These are phyloP conservation scores for Prunus persica DNA, from an alignment of 306 rosid genomes.

Conservation along the genomic window Prunus_persica_NCBIv2 NC_034009.1:30662001-30662500, in stretches of 20 bases:
- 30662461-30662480: constrained; percentile 17
- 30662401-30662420: constrained; percentile 13
- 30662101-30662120: constrained; percentile 21
- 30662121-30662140: constrained; percentile 22
- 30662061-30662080: constrained; percentile 8
- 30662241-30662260: constrained; percentile 16
- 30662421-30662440: constrained; percentile 8
- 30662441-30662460: constrained; percentile 1
- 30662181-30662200: neutral
- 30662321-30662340: constrained; percentile 15
- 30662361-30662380: neutral
- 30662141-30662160: neutral
- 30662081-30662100: constrained; percentile 16
- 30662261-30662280: constrained; percentile 1
- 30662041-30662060: constrained; percentile 14
- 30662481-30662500: constrained; percentile 6
- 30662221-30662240: constrained; percentile 21
- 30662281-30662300: neutral
- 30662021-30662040: constrained; percentile 20
- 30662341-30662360: constrained; percentile 14
- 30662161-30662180: neutral
- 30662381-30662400: constrained; percentile 11
- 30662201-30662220: constrained; percentile 21
- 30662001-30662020: constrained; percentile 14
- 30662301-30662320: constrained; percentile 11